Percentiles rank a stretch among this genome's conserved stretches.
phyloP scores from a whole-genome alignment of 495 filamentous ascomycete genomes.

The Penicillium antarcticum region DNA sequence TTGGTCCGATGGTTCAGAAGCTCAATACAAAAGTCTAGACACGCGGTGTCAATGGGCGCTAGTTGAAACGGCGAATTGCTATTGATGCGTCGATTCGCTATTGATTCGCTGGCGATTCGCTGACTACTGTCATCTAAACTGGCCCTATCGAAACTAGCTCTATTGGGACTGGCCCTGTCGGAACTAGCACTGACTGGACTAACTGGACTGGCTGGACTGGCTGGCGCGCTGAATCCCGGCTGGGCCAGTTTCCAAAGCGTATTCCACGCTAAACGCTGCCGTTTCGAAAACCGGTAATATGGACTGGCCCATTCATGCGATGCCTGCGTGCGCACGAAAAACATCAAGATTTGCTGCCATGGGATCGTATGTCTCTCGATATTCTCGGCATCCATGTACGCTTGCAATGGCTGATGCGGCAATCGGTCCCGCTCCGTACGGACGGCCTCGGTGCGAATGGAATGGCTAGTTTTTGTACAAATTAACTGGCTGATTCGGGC shows the following conservation, averaged over 20 bases:
- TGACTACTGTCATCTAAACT: too few species aligned
- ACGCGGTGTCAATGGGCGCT: too few species aligned
- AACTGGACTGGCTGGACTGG: too few species aligned
- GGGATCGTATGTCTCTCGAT: constrained; percentile 5
- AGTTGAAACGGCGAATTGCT: too few species aligned
- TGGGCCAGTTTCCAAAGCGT: not conserved
- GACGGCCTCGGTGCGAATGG: not conserved
- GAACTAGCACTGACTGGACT: too few species aligned
- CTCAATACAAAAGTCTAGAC: too few species aligned
- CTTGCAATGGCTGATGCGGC: not conserved
- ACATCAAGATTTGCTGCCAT: constrained; percentile 13
- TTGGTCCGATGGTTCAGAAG: too few species aligned
- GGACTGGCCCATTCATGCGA: not conserved
- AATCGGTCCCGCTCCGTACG: not conserved
- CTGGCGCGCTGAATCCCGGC: too few species aligned
- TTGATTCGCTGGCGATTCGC: too few species aligned
- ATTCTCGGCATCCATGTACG: constrained; percentile 8
- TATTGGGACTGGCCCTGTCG: too few species aligned
- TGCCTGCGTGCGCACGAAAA: constrained; percentile 11
- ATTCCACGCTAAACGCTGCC: not conserved
- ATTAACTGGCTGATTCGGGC: constrained; percentile 6
- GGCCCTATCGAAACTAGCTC: too few species aligned
- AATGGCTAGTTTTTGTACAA: not conserved
- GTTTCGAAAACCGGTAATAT: not conserved
- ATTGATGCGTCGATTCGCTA: too few species aligned